Percentiles rank a stretch among this genome's conserved stretches.
Conservation (phyloP, 2,329 filamentous ascomycete genomes). For the Balansia obtecta region DNA sequence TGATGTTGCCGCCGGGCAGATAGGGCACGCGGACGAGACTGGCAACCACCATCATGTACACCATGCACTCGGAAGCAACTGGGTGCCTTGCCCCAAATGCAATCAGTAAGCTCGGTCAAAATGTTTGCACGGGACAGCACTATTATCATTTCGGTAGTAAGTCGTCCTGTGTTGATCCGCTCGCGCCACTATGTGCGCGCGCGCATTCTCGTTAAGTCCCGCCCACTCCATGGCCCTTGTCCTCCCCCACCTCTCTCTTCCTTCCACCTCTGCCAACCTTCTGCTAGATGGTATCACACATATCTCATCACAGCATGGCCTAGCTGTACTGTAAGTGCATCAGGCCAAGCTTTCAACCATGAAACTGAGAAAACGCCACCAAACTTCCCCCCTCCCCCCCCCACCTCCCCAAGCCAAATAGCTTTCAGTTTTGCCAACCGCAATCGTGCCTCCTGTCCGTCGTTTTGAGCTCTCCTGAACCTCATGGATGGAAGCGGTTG, state of each 20-base stretch:
- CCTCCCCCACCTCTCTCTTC: too few species aligned
- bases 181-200: conserved; percentile 1
- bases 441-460: background rate
- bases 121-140: background rate
- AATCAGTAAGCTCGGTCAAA: background rate
- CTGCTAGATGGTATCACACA: background rate
- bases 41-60: too few species aligned
- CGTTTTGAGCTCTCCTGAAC: background rate
- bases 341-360: background rate
- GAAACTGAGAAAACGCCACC: background rate
- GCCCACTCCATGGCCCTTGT: background rate
- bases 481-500: background rate
- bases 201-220: background rate
- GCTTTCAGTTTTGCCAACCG: background rate
- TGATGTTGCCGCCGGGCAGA: too few species aligned
- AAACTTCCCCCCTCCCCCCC: too few species aligned
- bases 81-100: too few species aligned
- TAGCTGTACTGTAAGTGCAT: background rate
- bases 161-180: background rate
- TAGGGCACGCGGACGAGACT: too few species aligned
- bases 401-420: background rate
- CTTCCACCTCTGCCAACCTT: background rate
- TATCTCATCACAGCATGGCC: background rate
- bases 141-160: background rate
- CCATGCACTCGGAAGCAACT: too few species aligned